Evolutionary conservation across 352 stramenopile species (phyloP).

Genomic region (Phytophthora tentaculata): DNA sequence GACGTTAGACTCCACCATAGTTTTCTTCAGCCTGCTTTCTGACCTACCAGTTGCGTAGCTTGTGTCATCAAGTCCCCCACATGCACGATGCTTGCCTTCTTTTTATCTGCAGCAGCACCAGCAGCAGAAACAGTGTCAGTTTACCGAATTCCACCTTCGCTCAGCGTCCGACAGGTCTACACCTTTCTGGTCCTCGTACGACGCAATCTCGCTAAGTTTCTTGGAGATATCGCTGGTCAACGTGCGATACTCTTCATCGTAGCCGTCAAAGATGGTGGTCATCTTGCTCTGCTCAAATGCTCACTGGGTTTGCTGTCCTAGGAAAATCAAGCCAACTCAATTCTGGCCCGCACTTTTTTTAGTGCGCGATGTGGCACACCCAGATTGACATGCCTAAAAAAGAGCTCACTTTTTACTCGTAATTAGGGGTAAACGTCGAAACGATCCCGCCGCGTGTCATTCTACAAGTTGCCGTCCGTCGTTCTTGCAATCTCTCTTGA

Average conservation of each 20-base stretch:
- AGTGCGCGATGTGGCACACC: slow-evolving; percentile 18
- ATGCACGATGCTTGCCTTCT: slow-evolving; percentile 85
- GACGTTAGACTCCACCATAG: background rate
- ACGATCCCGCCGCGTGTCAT: slow-evolving; percentile 33
- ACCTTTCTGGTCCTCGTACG: slow-evolving; percentile 87
- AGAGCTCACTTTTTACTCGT: background rate
- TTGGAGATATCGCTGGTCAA: slow-evolving; percentile 88
- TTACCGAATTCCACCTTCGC: background rate
- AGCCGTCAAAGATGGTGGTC: slow-evolving; percentile 91
- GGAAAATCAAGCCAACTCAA: slow-evolving; percentile 35
- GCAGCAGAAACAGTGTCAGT: slow-evolving; percentile 1
- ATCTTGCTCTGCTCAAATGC: slow-evolving; percentile 41
- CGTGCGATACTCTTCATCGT: slow-evolving; percentile 89
- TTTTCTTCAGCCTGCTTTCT: background rate
- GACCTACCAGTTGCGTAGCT: slow-evolving; percentile 76
- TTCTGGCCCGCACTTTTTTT: slow-evolving; percentile 26
- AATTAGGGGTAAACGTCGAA: slow-evolving; percentile 14
- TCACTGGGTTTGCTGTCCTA: background rate
- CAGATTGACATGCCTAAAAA: slow-evolving; percentile 6
- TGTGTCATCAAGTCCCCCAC: slow-evolving; percentile 82
- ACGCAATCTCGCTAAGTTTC: slow-evolving; percentile 88
- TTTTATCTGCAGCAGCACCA: slow-evolving; percentile 69
- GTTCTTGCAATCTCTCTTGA: too few species aligned
- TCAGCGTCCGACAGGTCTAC: background rate
- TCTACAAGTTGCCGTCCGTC: slow-evolving; percentile 29